These are phyloP conservation scores for Plectosphaerella sp. DNA, from an alignment of 2,329 filamentous ascomycete species.

Conservation along the genomic window DNA sequence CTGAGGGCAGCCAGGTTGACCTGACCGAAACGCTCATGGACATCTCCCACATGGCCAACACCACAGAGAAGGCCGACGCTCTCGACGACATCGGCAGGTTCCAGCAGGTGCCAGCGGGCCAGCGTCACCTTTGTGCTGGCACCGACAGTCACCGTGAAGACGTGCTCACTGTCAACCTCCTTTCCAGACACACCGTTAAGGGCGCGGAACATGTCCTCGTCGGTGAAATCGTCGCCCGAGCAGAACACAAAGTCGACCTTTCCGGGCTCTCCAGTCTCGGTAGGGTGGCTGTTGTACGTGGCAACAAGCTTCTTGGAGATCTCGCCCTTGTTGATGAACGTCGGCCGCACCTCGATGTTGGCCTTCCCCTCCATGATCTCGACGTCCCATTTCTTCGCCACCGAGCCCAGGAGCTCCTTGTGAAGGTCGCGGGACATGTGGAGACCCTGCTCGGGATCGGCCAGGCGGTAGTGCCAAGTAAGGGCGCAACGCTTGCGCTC, in stretches of 20 bases:
- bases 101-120: slow-evolving; percentile 84
- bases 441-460: slow-evolving; percentile 78
- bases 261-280: slow-evolving; percentile 36
- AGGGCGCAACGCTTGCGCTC: slow-evolving; percentile 91
- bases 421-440: slow-evolving; percentile 80
- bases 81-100: slow-evolving; percentile 83
- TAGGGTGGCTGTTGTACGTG: slow-evolving; percentile 56
- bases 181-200: slow-evolving; percentile 56
- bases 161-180: slow-evolving; percentile 56
- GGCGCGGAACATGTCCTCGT: slow-evolving; percentile 94
- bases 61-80: slow-evolving; percentile 52
- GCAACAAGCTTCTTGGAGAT: slow-evolving; percentile 81
- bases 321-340: slow-evolving; percentile 96
- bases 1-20: slow-evolving; percentile 54
- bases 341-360: slow-evolving; percentile 93
- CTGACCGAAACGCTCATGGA: slow-evolving; percentile 39
- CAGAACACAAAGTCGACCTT: slow-evolving; percentile 84
- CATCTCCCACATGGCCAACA: slow-evolving; percentile 32
- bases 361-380: slow-evolving; percentile 97
- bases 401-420: slow-evolving; percentile 71
- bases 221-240: slow-evolving; percentile 91
- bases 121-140: slow-evolving; percentile 88
- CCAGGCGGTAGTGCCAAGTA: slow-evolving; percentile 95
- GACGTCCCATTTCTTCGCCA: slow-evolving; percentile 78
- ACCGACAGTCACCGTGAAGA: slow-evolving; percentile 90